Base-by-base conservation (phyloP, 2,329 filamentous ascomycete genomes). In the Penicillium glabrum region DNA sequence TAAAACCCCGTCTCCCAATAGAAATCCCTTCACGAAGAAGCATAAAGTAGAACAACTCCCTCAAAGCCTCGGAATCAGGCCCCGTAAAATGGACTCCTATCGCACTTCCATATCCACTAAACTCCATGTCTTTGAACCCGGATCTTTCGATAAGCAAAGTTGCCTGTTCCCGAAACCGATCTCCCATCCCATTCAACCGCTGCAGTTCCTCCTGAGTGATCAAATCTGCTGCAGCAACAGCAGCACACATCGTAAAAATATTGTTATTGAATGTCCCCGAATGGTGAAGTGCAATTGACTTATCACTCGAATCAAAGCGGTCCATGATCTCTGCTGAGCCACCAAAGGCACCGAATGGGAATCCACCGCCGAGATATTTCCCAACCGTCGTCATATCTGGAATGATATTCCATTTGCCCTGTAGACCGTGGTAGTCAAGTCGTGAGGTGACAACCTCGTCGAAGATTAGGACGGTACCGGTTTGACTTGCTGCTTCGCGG, bases 401-500 rank as follows among this genome's bases (percentile, higher is more conserved):
- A 2, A 72, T 74, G 8, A 87, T 67, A 2, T 72, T 76, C 26
- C 75, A 57, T 23, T 72, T 58, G 2, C 70, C 65, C 6, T 80
- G 77, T 3, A 86, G 68, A 0, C 87, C 86, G 7, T 78, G 73
- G 1, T 75, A 75, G 19, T 77, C 72, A 27, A 89, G 72, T 2
- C 87, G 79, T 3, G 83, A 87, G 0, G 87, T 89, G 82, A 89
- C 87, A 6, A 90, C 87, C 71, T 91, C 88, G 67, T 91, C 88
- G 14, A 89, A 75, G 35, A 91, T 85, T 61, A 91, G 80, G 1
- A 90, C 56, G 0, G 83, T 83, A 1, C 81, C 82, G 0, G 76
- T 71, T 65, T 79, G 72, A 29, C 71, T 74, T 1, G 84, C 80
- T 6, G 77, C 73, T 0, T 76, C 69, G 16, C 54, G 48, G 45